phyloP scores from a whole-genome alignment of 768 basidiomycete genomes.

The Calocybe gangraenosa region DNA sequence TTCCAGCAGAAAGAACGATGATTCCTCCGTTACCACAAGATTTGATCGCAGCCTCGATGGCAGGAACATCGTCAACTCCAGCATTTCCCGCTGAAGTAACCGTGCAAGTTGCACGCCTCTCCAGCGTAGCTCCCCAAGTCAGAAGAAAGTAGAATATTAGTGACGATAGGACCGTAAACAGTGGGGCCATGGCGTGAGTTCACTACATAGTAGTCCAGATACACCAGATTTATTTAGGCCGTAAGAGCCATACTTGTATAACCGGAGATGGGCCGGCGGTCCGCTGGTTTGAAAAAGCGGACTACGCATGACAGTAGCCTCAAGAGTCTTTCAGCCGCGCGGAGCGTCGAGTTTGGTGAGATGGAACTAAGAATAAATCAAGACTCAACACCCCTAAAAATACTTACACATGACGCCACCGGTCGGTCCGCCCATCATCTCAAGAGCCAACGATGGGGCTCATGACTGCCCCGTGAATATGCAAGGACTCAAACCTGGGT shows the following conservation, averaged over 20 bases:
- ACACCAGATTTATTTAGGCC: neutral
- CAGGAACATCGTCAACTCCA: constrained; percentile 25
- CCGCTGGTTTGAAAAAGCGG: neutral
- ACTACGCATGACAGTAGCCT: too few species aligned
- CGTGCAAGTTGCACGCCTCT: constrained; percentile 25
- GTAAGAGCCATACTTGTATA: neutral
- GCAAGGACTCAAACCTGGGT: too few species aligned
- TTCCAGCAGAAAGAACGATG: constrained; percentile 25
- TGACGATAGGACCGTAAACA: neutral
- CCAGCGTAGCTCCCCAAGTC: constrained; percentile 7
- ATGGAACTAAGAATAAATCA: too few species aligned
- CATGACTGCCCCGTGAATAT: neutral
- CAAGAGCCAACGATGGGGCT: neutral
- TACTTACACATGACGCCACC: too few species aligned
- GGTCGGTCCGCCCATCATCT: neutral
- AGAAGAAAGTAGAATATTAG: neutral
- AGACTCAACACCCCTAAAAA: too few species aligned
- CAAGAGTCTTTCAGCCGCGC: too few species aligned
- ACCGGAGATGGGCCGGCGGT: constrained; percentile 1
- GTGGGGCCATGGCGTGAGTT: neutral
- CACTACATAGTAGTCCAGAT: too few species aligned
- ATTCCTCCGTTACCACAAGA: constrained; percentile 27
- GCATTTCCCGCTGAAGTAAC: constrained; percentile 20
- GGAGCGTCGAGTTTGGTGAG: too few species aligned
- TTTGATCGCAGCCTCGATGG: constrained; percentile 25